These are phyloP conservation scores for Ceratobasidium sp. DNA, from an alignment of 1,284 basidiomycete species.

Conservation along the genomic window DNA sequence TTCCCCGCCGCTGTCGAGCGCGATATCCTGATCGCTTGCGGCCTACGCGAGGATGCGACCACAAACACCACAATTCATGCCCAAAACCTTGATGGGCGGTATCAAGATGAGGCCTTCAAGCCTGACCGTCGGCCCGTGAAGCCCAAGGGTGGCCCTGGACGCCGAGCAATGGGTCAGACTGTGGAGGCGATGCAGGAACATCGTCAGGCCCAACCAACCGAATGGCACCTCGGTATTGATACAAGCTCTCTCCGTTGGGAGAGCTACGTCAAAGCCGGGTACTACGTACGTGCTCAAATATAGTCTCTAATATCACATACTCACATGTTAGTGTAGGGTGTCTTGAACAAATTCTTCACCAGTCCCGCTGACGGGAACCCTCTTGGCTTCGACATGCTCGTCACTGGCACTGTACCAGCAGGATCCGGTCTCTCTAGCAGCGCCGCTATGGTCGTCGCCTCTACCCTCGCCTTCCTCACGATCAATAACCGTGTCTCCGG, in stretches of 20 bases:
- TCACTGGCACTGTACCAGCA: constrained; percentile 82
- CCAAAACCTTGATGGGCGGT: constrained; percentile 69
- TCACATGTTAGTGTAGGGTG: constrained; percentile 65
- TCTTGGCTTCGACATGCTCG: constrained; percentile 74
- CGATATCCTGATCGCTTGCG: constrained; percentile 87
- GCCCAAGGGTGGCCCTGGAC: constrained; percentile 21
- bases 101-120: constrained; percentile 39
- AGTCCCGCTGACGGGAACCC: constrained; percentile 57
- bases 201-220: constrained; percentile 44
- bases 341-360: constrained; percentile 75
- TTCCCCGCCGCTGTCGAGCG: constrained; percentile 87
- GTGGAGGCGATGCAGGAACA: constrained; percentile 33
- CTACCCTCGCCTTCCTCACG: constrained; percentile 81
- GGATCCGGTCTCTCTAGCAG: constrained; percentile 88
- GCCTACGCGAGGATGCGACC: constrained; percentile 59
- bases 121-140: constrained; percentile 30
- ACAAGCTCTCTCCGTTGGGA: constrained; percentile 82
- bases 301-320: not conserved
- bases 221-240: constrained; percentile 82
- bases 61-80: constrained; percentile 56
- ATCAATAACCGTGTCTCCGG: constrained; percentile 75
- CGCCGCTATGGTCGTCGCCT: constrained; percentile 88
- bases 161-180: constrained; percentile 40
- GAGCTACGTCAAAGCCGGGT: constrained; percentile 87
- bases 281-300: constrained; percentile 67